These are phyloP conservation scores for Aspergillus tubingensis DNA, from an alignment of 2,329 filamentous ascomycete genomes.

Conservation along the genomic window DNA sequence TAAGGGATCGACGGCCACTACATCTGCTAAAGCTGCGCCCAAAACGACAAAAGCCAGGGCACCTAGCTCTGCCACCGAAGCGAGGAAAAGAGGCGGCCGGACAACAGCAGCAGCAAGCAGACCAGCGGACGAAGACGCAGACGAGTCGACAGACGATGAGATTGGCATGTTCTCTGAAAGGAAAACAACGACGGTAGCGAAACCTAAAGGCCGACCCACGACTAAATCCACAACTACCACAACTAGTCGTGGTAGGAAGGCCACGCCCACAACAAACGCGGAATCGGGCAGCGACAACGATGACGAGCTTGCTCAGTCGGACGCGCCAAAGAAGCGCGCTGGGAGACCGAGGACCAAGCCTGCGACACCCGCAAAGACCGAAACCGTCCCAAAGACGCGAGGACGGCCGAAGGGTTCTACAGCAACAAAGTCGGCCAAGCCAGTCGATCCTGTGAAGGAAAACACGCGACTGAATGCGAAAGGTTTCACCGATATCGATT, in stretches of 20 bases:
- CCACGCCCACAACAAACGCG: neutral
- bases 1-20: constrained; percentile 17
- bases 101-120: constrained; percentile 7
- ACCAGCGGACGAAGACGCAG: constrained; percentile 17
- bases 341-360: constrained; percentile 21
- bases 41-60: constrained; percentile 17
- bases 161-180: constrained; percentile 20
- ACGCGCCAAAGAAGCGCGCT: constrained; percentile 25
- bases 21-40: constrained; percentile 11
- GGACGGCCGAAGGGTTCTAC: constrained; percentile 34
- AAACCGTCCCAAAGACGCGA: constrained; percentile 25
- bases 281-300: constrained; percentile 25
- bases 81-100: constrained; percentile 15
- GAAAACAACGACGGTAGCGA: constrained; percentile 5
- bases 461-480: constrained; percentile 19
- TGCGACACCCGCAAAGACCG: constrained; percentile 16
- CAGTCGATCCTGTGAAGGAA: constrained; percentile 15
- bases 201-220: constrained; percentile 18
- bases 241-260: constrained; percentile 15
- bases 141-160: constrained; percentile 31
- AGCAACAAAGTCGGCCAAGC: constrained; percentile 18
- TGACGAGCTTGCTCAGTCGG: constrained; percentile 28
- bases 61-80: constrained; percentile 15
- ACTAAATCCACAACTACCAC: constrained; percentile 9
- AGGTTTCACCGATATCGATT: constrained; percentile 6